Base-by-base conservation (phyloP, 345 rosid genomes). In the Syzygium grande region DNA sequence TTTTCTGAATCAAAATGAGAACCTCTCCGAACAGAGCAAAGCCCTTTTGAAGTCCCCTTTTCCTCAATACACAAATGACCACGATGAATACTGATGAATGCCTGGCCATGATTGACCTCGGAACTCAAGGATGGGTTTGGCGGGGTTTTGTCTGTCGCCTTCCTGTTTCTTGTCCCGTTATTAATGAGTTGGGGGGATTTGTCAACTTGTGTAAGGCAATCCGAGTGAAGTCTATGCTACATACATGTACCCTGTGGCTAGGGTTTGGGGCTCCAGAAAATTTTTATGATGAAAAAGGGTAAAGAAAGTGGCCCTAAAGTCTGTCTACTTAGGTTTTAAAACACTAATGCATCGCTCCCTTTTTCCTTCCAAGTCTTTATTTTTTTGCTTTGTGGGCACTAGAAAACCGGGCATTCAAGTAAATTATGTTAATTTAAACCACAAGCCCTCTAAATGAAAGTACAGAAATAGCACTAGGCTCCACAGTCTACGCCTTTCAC, bases 201-300 rank as follows among this genome's bases (percentile, higher is more conserved):
- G 73, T 61, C 73, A 30, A 61, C 34, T 61, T 61, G 73, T 6
- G 73, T 61, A n/a, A n/a, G n/a, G 38, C 73, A 61, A 61, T 61
- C 38, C 85, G 23, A 25, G 53, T 46, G 85, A 84, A 29, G 53
- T 9, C 87, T 58, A 85, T n/a, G 25, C 30, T 14, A 23, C 80
- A 19, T 34, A 22, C 29, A 59, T 15, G 30, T 27, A 59, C 23
- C 1, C 25, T 34, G 25, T 73, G 80, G 25, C 80, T 88, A 89
- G 91, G 92, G 93, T 92, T 91, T 51, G 93, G 92, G 94, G 95
- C 95, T 93, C 94, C 91, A 73, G 38, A 92, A 90, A 88, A 84
- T 80, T 49, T n/a, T 87, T 49, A 51, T 55, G 86, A 83, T 84
- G 73, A 11, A 11, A 77, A 27, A 21, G 61, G 84, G 52, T 41